Evolutionary conservation across 2,329 filamentous ascomycete species (phyloP).

Genomic region (Aspergillus neoniger): DNA sequence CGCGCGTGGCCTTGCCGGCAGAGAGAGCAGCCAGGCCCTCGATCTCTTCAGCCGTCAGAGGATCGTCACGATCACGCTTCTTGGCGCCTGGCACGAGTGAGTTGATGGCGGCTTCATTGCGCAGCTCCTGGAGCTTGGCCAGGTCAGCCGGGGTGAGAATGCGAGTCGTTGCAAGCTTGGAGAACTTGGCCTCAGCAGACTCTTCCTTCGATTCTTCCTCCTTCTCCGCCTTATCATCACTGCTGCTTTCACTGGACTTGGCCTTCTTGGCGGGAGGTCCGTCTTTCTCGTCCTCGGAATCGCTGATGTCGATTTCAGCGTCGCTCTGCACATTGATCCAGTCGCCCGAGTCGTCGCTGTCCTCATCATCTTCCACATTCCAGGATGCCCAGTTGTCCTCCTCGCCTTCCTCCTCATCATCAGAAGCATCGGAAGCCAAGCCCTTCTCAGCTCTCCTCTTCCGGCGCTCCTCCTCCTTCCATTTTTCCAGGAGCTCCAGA

Average conservation of each 20-base stretch:
- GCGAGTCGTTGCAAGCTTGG: conserved; percentile 76
- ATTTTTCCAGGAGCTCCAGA: conserved; percentile 84
- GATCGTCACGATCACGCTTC: conserved; percentile 76
- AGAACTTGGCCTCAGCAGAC: conserved; percentile 45
- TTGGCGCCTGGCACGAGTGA: conserved; percentile 55
- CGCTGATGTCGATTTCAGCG: conserved; percentile 71
- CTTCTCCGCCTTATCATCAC: conserved; percentile 28
- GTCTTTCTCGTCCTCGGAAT: conserved; percentile 70
- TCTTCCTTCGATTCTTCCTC: conserved; percentile 34
- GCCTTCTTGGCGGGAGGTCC: conserved; percentile 64
- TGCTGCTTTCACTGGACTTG: conserved; percentile 44
- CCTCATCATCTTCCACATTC: conserved; percentile 61
- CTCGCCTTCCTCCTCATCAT: conserved; percentile 62
- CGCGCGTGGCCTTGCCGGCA: conserved; percentile 77
- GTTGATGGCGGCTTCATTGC: conserved; percentile 70
- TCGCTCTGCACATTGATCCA: conserved; percentile 92
- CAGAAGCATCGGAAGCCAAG: conserved; percentile 61
- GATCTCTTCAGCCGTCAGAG: conserved; percentile 86
- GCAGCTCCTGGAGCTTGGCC: conserved; percentile 89
- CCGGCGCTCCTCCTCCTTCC: conserved; percentile 86
- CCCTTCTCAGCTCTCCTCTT: conserved; percentile 71
- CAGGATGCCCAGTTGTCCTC: conserved; percentile 61
- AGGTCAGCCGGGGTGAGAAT: conserved; percentile 95
- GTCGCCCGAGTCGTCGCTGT: conserved; percentile 74
- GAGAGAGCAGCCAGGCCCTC: conserved; percentile 77